Evolutionary conservation across 495 filamentous ascomycete genomes (phyloP).

Genomic region (Neurospora sp.): DNA sequence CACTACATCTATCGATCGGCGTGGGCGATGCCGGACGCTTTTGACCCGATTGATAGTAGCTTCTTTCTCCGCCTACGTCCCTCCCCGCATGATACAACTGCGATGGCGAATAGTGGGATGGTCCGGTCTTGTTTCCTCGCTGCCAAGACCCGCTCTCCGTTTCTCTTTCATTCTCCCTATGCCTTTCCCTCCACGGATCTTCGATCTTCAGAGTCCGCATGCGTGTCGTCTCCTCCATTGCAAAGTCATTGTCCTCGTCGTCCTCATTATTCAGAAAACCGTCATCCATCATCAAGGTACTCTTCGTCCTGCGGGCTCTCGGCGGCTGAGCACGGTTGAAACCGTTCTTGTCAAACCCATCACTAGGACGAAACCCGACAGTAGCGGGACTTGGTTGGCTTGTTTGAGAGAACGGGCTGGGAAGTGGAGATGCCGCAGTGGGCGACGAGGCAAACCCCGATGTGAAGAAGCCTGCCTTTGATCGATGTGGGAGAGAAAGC

Average conservation of each 20-base stretch:
- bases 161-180: slow-evolving; percentile 12
- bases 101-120: slow-evolving; percentile 7
- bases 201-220: slow-evolving; percentile 52
- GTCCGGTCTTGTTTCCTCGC: background rate
- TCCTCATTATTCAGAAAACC: slow-evolving; percentile 30
- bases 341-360: slow-evolving; percentile 26
- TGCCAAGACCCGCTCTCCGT: slow-evolving; percentile 1
- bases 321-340: slow-evolving; percentile 47
- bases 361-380: background rate
- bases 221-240: slow-evolving; percentile 53
- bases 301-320: slow-evolving; percentile 46
- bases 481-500: slow-evolving; percentile 39
- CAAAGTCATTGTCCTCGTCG: slow-evolving; percentile 54
- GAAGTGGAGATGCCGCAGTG: slow-evolving; percentile 31
- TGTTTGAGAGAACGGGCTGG: slow-evolving; percentile 15
- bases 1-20: slow-evolving; percentile 59
- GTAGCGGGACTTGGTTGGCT: background rate
- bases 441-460: slow-evolving; percentile 38
- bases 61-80: slow-evolving; percentile 19
- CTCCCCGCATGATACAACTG: slow-evolving; percentile 16
- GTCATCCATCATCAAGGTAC: slow-evolving; percentile 30
- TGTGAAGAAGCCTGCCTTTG: slow-evolving; percentile 29
- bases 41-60: slow-evolving; percentile 40
- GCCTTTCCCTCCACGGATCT: slow-evolving; percentile 24
- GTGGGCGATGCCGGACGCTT: slow-evolving; percentile 80